Evolutionary conservation across 148 eudicot species (phyloP).

Genomic region (Camellia lanceoleosa): DNA sequence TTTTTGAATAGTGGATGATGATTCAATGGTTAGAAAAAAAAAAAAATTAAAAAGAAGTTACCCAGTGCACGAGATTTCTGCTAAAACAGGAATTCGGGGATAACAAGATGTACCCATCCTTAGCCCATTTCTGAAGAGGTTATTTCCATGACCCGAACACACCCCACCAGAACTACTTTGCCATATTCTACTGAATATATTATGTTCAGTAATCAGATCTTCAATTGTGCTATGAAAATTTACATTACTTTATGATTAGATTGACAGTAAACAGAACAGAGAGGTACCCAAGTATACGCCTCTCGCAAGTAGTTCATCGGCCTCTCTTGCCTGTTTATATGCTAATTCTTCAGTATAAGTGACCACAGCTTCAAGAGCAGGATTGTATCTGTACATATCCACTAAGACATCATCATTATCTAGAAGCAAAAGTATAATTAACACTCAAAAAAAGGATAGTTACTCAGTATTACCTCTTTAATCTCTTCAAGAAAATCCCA

Average conservation of each 20-base stretch:
- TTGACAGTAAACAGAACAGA: neutral
- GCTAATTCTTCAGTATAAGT: slow-evolving; percentile 90
- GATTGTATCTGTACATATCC: slow-evolving; percentile 47
- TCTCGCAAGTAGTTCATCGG: slow-evolving; percentile 59
- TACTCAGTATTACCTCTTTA: slow-evolving; percentile 51
- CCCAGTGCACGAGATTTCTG: too few relatives aligned
- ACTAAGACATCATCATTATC: neutral
- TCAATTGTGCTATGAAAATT: neutral
- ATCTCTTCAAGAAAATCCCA: slow-evolving; percentile 64
- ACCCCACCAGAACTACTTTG: too few relatives aligned
- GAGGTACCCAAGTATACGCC: slow-evolving; percentile 62
- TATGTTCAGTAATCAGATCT: neutral
- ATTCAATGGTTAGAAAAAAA: too few relatives aligned
- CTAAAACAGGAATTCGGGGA: too few relatives aligned
- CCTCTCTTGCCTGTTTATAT: slow-evolving; percentile 77
- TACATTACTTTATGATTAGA: neutral
- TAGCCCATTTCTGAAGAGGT: too few relatives aligned
- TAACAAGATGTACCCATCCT: too few relatives aligned
- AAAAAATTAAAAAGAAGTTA: neutral
- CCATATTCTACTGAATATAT: neutral
- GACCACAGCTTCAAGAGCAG: slow-evolving; percentile 74
- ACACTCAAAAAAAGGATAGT: neutral
- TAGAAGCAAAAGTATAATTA: neutral
- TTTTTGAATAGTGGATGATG: too few relatives aligned
- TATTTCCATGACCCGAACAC: too few relatives aligned